Base-by-base conservation (phyloP, 805 yeast species). In the Candida mattraensis region DNA sequence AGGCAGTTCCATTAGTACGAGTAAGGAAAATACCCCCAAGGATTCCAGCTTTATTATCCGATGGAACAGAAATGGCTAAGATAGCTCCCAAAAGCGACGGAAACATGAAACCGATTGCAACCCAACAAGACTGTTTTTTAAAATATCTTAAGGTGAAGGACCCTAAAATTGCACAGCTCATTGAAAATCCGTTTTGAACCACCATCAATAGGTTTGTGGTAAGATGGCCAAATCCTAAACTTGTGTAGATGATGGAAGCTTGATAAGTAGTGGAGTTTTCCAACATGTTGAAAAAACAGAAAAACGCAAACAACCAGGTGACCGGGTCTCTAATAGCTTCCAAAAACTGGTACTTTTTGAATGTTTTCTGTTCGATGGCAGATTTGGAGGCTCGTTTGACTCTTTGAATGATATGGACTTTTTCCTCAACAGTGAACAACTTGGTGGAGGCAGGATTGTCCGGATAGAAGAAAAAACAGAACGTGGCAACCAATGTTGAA, bases 381-480 rank as follows among this genome's bases (percentile, higher is more conserved):
- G 47, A 44, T 14, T 44, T 29, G 11, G 63, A 70, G 24, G 46
- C 38, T 3, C 24, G 28, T 26, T 42, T 32, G 28, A 47, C 42
- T 27, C 61, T 29, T 26, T 60, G 57, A 16, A 64, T 66, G 7
- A 63, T 63, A 14, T 62, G 58, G 7, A 43, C 34, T 28, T 49
- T 64, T 35, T 67, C 73, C 19, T 53, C 52, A 5, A 50, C 51
- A 5, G 68, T 42, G 35, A 79, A 61, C 42, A 73, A 71, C 40
- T 54, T 63, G 5, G 78, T 75, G 40, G 63, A 66, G 0, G 78
- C 57, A 11, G 84, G 84, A 50, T 77, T 74, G 42, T 71, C 68
- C 23, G 85, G 86, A 47, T 75, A 78, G 17, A 67, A 30, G 41
- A 66, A 63, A 37, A 55, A 51, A 4, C 53, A 5, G 59, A 32